Base-by-base conservation (phyloP, 2,329 filamentous ascomycete species). In the Rachicladosporium sp. region DNA sequence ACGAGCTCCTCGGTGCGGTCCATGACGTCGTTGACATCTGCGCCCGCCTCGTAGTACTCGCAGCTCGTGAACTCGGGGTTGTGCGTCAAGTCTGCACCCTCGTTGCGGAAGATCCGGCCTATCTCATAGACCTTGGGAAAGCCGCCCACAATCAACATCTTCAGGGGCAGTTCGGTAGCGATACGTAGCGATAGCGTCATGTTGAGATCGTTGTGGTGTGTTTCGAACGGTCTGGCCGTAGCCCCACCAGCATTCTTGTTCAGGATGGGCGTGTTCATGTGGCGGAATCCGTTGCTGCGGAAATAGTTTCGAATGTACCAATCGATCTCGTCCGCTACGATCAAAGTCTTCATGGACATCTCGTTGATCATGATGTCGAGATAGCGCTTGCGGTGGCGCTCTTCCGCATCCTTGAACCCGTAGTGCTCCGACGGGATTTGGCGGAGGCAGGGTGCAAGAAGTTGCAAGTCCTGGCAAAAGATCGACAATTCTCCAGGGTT, bases 341-440 rank as follows among this genome's bases (percentile, higher is more conserved):
- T 73, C 62, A 96, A 83, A 42, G 88, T 82, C 44, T 93, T 75
- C 40, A 87, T 78, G 34, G 82, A 85, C 46, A 73, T 73, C 56
- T 93, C 83, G 66, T 98, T 95, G 81, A 96, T 93, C 65, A 98
- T 91, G 52, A 98, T 70, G 63, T 98, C 91, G 38, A 98, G 77
- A 62, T 94, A 93, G 44, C 89, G 77, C 68, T 94, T 84, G 53
- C 93, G 82, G 73, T 86, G 88, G 45, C 91, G 78, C 64, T 88
- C 82, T 65, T 98, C 91, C 58, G 87, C 77, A 60, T 96, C 88
- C 72, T 93, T 89, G 71, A 96, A 87, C 46, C 89, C 89, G 60
- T 86, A 95, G 66, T 89, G 81, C 63, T 91, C 86, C 45, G 82
- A 81, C 41, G 91, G 91, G 50, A 93, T 73, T 68, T 85, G 80